These are phyloP conservation scores for Primulina tabacum DNA, from an alignment of 257 asterid species.

Conservation along the genomic window DNA sequence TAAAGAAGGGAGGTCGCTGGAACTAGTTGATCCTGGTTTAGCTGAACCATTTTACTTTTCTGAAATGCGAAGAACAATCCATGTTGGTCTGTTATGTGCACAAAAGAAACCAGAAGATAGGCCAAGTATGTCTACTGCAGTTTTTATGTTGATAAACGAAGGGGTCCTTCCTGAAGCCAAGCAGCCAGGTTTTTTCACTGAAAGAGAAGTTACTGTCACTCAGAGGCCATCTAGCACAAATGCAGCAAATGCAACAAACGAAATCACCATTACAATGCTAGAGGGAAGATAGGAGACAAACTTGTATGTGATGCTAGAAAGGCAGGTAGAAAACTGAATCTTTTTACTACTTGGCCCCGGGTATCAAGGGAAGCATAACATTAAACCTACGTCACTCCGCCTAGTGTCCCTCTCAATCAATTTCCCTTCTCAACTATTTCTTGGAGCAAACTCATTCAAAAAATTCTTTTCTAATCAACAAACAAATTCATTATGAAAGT, in stretches of 20 bases:
- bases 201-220: background rate
- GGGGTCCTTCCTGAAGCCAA: constrained; percentile 36
- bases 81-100: constrained; percentile 42
- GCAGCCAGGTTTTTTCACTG: constrained; percentile 45
- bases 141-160: constrained; percentile 39
- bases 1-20: constrained; percentile 36
- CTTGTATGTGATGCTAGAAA: too few relatives aligned
- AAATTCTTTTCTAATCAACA: too few relatives aligned
- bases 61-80: constrained; percentile 31
- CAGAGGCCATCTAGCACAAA: constrained; percentile 16
- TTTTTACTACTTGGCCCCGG: too few relatives aligned
- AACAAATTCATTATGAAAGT: too few relatives aligned
- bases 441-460: too few relatives aligned
- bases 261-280: constrained; percentile 29
- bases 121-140: constrained; percentile 43
- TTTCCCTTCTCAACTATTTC: too few relatives aligned
- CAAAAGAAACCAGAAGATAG: constrained; percentile 42
- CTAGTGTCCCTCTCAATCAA: too few relatives aligned
- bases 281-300: constrained; percentile 26
- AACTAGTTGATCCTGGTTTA: constrained; percentile 27
- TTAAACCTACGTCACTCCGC: too few relatives aligned
- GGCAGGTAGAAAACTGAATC: too few relatives aligned
- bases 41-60: constrained; percentile 5
- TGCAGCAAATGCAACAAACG: constrained; percentile 13
- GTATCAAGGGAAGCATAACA: too few relatives aligned